Percentiles rank a stretch among this genome's conserved stretches.
Evolutionary conservation across 2,329 filamentous ascomycete genomes (phyloP).

Genomic region (Huntiella omanensis): DNA sequence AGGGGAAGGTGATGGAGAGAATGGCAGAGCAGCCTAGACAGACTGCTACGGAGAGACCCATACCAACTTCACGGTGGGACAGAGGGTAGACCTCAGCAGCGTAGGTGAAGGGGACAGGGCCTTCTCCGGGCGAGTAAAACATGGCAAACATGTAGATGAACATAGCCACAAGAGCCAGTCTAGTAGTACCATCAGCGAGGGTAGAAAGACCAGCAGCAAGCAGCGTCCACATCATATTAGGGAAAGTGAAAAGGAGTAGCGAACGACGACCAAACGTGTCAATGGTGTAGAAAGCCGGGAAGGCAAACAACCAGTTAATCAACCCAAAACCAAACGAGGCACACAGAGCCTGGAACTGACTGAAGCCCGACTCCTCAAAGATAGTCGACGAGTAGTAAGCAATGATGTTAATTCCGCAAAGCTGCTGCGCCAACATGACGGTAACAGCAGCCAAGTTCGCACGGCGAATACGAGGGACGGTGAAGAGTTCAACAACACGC

Average conservation of each 20-base stretch:
- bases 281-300: constrained; percentile 46
- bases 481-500: constrained; percentile 37
- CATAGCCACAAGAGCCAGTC: constrained; percentile 35
- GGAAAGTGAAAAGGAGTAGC: constrained; percentile 46
- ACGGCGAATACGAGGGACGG: constrained; percentile 35
- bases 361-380: constrained; percentile 25
- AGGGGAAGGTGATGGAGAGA: constrained; percentile 32
- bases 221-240: constrained; percentile 43
- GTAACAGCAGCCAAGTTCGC: constrained; percentile 48
- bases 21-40: constrained; percentile 35
- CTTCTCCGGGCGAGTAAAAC: constrained; percentile 47
- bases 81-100: constrained; percentile 45
- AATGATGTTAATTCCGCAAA: constrained; percentile 38
- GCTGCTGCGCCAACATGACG: constrained; percentile 49
- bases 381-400: constrained; percentile 30
- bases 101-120: constrained; percentile 40
- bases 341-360: constrained; percentile 20
- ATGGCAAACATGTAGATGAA: constrained; percentile 48
- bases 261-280: constrained; percentile 46
- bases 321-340: constrained; percentile 29
- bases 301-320: constrained; percentile 47
- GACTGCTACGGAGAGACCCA: constrained; percentile 43
- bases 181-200: constrained; percentile 21
- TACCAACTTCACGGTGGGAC: constrained; percentile 43
- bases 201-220: constrained; percentile 24